These are phyloP conservation scores for Amanita rimosa DNA, from an alignment of 768 basidiomycete genomes.

Conservation along the genomic window DNA sequence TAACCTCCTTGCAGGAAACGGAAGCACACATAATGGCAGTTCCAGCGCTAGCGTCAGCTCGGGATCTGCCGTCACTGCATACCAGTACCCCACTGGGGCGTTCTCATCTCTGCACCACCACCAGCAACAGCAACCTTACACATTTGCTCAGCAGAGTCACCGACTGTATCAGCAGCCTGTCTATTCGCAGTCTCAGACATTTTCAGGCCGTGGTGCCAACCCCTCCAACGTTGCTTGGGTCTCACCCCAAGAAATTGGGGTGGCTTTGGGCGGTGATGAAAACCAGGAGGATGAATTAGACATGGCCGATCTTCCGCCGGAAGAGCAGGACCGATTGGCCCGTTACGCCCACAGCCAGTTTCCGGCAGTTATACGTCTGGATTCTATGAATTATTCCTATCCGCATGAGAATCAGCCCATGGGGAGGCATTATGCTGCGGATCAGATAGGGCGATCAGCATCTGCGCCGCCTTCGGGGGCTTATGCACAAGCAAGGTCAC, in stretches of 20 bases:
- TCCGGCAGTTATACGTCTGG: constrained; percentile 5
- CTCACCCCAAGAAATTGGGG: not conserved
- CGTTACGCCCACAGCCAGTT: not conserved
- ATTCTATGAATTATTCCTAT: constrained; percentile 2
- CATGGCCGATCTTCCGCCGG: not conserved
- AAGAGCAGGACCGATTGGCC: not conserved
- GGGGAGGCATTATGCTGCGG: not conserved
- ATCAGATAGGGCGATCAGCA: constrained; percentile 4
- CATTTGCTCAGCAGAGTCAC: not conserved
- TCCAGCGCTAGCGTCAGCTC: constrained; percentile 1
- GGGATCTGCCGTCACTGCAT: not conserved
- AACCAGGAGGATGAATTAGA: not conserved
- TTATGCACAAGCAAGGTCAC: not conserved
- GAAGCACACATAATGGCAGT: not conserved
- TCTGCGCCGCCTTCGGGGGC: constrained; percentile 1
- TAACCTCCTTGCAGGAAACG: not conserved
- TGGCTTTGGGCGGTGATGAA: constrained; percentile 1
- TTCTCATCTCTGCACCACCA: constrained; percentile 3
- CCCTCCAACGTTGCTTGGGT: not conserved
- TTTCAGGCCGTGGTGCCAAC: not conserved
- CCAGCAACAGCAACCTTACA: not conserved
- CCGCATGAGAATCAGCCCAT: not conserved
- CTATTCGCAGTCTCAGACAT: not conserved
- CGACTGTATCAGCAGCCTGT: not conserved
- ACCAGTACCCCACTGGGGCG: constrained; percentile 2